Evolutionary conservation across 306 rosid species (phyloP).

Genomic region (Purshia tridentata): DNA sequence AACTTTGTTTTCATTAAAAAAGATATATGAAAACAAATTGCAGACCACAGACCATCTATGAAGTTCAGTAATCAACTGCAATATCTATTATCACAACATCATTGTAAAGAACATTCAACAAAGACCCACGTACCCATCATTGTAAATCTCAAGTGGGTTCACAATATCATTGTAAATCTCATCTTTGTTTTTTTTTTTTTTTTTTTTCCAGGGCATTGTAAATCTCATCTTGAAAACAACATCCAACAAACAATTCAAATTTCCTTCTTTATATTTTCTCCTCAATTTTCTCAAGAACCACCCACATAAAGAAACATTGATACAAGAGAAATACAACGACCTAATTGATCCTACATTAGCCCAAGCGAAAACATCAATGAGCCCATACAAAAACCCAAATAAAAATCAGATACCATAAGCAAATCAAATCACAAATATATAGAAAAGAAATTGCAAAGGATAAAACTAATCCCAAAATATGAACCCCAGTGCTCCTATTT

Average conservation of each 20-base stretch:
- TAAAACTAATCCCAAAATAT: constrained; percentile 14
- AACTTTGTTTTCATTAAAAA: no score
- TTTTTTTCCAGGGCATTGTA: no score
- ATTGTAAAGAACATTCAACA: no score
- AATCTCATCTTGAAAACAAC: neutral
- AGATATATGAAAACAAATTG: no score
- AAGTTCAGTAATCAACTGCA: no score
- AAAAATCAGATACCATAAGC: constrained; percentile 14
- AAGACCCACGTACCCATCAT: no score
- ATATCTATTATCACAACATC: no score
- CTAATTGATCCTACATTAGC: neutral
- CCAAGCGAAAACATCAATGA: neutral
- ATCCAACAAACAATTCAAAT: neutral
- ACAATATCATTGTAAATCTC: no score
- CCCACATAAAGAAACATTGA: neutral
- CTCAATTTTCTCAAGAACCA: constrained; percentile 16
- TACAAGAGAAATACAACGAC: neutral
- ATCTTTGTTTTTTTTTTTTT: no score
- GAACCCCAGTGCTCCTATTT: neutral
- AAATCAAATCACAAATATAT: constrained; percentile 14
- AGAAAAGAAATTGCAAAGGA: neutral
- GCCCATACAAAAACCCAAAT: constrained; percentile 14
- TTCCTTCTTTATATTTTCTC: neutral
- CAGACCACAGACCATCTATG: no score
- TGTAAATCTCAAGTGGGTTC: no score